These are phyloP conservation scores for Candolleomyces eurysporus DNA, from an alignment of 768 basidiomycete species.

Conservation along the genomic window DNA sequence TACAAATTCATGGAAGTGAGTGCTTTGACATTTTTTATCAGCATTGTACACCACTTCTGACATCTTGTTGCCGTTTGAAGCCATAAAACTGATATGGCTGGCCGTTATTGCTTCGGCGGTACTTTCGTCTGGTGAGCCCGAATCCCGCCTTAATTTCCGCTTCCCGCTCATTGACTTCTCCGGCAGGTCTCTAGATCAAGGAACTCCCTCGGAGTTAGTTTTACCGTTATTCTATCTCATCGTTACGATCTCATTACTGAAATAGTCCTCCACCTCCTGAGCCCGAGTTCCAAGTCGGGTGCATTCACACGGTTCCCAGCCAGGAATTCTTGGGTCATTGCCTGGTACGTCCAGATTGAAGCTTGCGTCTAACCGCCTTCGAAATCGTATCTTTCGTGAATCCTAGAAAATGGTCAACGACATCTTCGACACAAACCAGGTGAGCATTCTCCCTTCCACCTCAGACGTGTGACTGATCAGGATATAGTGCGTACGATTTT, in stretches of 20 bases:
- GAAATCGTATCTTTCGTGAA: too few species aligned
- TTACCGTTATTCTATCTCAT: neutral
- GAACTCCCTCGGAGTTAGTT: neutral
- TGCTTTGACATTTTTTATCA: neutral
- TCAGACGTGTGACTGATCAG: neutral
- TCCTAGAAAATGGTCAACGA: slow-evolving; percentile 5
- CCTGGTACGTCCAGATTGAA: neutral
- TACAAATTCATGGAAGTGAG: slow-evolving; percentile 1
- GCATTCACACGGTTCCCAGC: neutral
- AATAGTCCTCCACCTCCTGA: neutral
- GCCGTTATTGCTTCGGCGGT: slow-evolving; percentile 1
- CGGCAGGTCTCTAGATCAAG: neutral
- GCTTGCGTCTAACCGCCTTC: too few species aligned
- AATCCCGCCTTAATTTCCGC: neutral
- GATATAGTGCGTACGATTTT: neutral
- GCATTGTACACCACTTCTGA: too few species aligned
- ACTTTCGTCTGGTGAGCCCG: slow-evolving; percentile 4
- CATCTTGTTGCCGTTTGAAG: neutral
- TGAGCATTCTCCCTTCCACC: neutral
- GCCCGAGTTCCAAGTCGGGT: neutral
- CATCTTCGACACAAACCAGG: slow-evolving; percentile 5
- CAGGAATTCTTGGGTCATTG: slow-evolving; percentile 1
- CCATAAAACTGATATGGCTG: slow-evolving; percentile 1
- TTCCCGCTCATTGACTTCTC: neutral
- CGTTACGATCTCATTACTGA: neutral